These are phyloP conservation scores for Nemania abortiva DNA, from an alignment of 2,329 filamentous ascomycete species.

Conservation along the genomic window DNA sequence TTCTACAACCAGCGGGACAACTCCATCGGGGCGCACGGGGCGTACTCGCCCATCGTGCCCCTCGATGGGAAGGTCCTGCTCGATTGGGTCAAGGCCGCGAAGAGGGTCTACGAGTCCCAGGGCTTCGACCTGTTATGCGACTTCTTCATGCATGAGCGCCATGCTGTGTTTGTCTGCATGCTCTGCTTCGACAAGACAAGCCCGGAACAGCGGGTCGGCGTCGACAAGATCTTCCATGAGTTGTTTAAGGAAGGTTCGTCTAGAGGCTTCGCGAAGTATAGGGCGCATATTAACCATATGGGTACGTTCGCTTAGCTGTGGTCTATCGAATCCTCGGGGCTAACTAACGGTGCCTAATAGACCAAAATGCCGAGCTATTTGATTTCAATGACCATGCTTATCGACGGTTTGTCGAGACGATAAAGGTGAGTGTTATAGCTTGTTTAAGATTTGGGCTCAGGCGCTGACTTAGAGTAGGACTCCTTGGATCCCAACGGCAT, in stretches of 20 bases:
- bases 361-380: conserved; percentile 54
- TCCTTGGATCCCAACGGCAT: conserved; percentile 55
- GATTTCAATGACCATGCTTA: conserved; percentile 56
- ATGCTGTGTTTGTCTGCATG: conserved; percentile 62
- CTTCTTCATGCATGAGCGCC: conserved; percentile 62
- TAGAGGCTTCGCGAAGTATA: conserved; percentile 55
- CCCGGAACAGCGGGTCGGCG: conserved; percentile 52
- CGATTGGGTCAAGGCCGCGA: conserved; percentile 57
- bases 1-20: conserved; percentile 51
- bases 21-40: conserved; percentile 53
- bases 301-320: conserved; percentile 44
- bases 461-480: conserved; percentile 45
- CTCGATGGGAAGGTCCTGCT: conserved; percentile 55
- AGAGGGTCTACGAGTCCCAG: conserved; percentile 57
- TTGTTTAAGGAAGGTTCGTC: conserved; percentile 53
- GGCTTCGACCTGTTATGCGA: conserved; percentile 60
- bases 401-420: conserved; percentile 54
- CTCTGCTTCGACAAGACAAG: conserved; percentile 61
- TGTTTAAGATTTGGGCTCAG: not conserved
- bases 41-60: conserved; percentile 55
- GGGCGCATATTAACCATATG: conserved; percentile 57
- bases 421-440: conserved; percentile 51
- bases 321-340: not conserved
- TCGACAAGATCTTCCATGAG: conserved; percentile 52
- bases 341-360: conserved; percentile 39